Conservation (phyloP, 345 rosid species). For the Brassica cretica region DNA sequence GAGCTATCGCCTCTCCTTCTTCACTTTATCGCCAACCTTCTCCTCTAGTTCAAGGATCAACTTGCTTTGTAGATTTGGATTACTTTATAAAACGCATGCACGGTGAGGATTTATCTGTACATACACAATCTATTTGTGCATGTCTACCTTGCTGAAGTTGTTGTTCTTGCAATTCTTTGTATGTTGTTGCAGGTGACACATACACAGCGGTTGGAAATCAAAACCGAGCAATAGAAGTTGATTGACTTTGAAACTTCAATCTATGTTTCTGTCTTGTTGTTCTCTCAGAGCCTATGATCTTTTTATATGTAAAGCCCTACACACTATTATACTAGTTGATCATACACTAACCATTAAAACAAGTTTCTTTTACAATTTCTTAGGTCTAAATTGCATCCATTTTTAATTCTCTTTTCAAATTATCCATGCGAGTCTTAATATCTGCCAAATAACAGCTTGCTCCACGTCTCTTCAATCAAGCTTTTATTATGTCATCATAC, state of each 20-base stretch:
- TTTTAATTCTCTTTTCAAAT: too few relatives aligned
- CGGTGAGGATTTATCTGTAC: conserved; percentile 47
- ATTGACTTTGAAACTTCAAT: neutral
- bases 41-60: conserved; percentile 61
- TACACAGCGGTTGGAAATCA: neutral
- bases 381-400: neutral
- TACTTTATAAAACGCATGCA: conserved; percentile 77
- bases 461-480: too few relatives aligned
- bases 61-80: conserved; percentile 80
- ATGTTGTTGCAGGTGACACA: conserved; percentile 27
- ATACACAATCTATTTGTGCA: neutral
- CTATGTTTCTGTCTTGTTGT: neutral
- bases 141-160: neutral
- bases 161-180: neutral
- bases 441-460: neutral
- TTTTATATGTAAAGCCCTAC: neutral
- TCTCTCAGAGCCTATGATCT: neutral
- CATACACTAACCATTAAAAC: neutral
- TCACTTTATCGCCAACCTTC: conserved; percentile 74
- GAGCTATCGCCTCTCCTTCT: conserved; percentile 63
- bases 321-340: neutral
- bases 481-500: too few relatives aligned
- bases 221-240: neutral
- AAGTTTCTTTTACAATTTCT: neutral
- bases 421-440: neutral